A percentile compares a stretch with the other conserved stretches of the same genome.
Evolutionary conservation across 139 green algal species (phyloP).

Genomic region (Tetradesmus obliquus): DNA sequence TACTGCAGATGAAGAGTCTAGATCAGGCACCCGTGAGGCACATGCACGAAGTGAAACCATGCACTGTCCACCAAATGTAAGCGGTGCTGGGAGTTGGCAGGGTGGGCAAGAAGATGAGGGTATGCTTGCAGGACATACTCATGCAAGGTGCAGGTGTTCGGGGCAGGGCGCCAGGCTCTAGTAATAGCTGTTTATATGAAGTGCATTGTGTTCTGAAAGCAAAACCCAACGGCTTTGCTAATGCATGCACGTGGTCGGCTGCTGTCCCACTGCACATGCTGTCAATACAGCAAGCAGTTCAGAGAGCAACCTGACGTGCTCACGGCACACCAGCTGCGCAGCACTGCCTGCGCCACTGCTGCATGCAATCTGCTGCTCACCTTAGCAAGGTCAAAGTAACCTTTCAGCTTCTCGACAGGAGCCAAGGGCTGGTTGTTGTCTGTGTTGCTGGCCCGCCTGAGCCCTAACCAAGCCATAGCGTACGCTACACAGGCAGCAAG

Average conservation of each 20-base stretch:
- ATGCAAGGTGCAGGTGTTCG: not conserved
- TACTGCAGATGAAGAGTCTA: no score
- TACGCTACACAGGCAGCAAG: not conserved
- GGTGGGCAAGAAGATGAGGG: not conserved
- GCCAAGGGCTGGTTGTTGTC: not conserved
- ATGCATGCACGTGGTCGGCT: no score
- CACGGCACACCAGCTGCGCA: not conserved
- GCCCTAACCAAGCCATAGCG: not conserved
- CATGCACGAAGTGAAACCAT: no score
- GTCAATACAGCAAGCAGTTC: not conserved
- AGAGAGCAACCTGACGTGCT: not conserved
- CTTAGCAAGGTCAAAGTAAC: conserved; percentile 72
- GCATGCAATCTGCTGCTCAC: conserved; percentile 15
- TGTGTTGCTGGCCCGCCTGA: not conserved
- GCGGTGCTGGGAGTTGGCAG: no score
- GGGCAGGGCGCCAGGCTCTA: no score
- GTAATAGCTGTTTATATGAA: no score
- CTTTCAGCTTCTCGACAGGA: conserved; percentile 66
- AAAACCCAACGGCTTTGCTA: no score
- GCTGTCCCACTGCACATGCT: not conserved
- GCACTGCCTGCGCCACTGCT: not conserved
- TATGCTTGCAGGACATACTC: not conserved
- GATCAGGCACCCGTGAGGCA: no score
- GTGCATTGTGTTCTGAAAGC: no score
- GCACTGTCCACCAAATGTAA: no score